Evolutionary conservation across 2,329 filamentous ascomycete species (phyloP).

Genomic region (Clonostachys sp.): DNA sequence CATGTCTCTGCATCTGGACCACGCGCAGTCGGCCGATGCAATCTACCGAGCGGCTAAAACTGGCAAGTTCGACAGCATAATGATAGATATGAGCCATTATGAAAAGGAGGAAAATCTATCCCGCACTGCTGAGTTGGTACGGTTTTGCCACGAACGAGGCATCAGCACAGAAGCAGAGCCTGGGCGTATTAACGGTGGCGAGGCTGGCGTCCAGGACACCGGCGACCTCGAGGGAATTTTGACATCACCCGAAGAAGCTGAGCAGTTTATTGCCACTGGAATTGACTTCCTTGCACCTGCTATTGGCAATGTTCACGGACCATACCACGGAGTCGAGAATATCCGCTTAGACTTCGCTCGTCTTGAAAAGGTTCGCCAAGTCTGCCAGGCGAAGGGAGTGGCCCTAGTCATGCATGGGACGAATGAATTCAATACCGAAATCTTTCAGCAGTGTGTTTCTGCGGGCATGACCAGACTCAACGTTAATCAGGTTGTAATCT

Average conservation of each 20-base stretch:
- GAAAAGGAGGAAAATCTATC: slow-evolving; percentile 65
- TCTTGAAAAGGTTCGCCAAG: slow-evolving; percentile 9
- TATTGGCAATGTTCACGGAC: slow-evolving; percentile 74
- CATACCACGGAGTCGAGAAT: slow-evolving; percentile 64
- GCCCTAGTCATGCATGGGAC: slow-evolving; percentile 52
- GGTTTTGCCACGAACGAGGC: slow-evolving; percentile 55
- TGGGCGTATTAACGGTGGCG: slow-evolving; percentile 34
- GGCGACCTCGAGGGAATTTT: slow-evolving; percentile 41
- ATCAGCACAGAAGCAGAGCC: slow-evolving; percentile 65
- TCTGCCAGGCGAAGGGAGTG: slow-evolving; percentile 29
- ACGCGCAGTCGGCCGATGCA: slow-evolving; percentile 56
- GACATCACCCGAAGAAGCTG: slow-evolving; percentile 65
- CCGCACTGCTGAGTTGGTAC: slow-evolving; percentile 54
- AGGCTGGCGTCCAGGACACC: slow-evolving; percentile 65
- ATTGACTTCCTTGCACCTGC: slow-evolving; percentile 73
- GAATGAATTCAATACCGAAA: slow-evolving; percentile 42
- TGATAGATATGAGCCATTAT: slow-evolving; percentile 74
- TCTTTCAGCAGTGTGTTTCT: slow-evolving; percentile 44
- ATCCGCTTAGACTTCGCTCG: slow-evolving; percentile 49
- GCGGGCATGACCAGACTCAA: slow-evolving; percentile 51
- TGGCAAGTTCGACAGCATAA: slow-evolving; percentile 62
- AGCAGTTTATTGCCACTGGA: slow-evolving; percentile 66
- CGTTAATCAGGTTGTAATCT: slow-evolving; percentile 44
- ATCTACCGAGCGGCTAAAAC: slow-evolving; percentile 50
- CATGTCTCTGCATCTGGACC: slow-evolving; percentile 60